These are phyloP conservation scores for Fusarium guadeloupense DNA, from an alignment of 2,329 filamentous ascomycete species.

Conservation along the genomic window DNA sequence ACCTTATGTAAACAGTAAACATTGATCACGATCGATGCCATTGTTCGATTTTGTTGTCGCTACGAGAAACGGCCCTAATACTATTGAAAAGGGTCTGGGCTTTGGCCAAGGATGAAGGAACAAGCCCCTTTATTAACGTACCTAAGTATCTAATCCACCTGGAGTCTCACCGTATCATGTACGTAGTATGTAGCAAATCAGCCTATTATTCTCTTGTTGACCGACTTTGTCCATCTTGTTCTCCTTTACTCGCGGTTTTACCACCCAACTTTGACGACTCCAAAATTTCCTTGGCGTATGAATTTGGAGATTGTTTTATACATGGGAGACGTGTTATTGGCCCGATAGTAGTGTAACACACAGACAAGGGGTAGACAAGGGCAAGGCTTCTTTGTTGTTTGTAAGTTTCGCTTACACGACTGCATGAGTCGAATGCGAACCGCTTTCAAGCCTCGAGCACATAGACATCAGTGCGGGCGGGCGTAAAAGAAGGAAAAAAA, in stretches of 20 bases:
- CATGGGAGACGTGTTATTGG: constrained; percentile 18
- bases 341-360: constrained; percentile 18
- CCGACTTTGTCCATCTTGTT: constrained; percentile 1
- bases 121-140: constrained; percentile 8
- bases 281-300: constrained; percentile 16
- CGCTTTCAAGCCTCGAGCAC: not conserved
- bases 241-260: constrained; percentile 21
- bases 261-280: constrained; percentile 9
- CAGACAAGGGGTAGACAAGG: constrained; percentile 13
- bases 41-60: constrained; percentile 4
- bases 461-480: no score
- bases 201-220: not conserved
- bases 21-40: constrained; percentile 11
- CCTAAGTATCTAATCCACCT: no score
- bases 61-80: constrained; percentile 22
- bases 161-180: not conserved
- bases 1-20: not conserved
- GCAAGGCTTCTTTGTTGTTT: constrained; percentile 5
- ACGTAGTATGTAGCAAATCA: not conserved
- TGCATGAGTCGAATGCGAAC: constrained; percentile 3
- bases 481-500: no score
- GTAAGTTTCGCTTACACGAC: not conserved
- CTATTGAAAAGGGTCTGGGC: constrained; percentile 9
- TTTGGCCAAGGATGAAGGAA: constrained; percentile 5
- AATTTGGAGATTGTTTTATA: constrained; percentile 28